Percentiles rank a stretch among this genome's conserved stretches.
These are phyloP conservation scores for Quercus tomentella DNA, from an alignment of 331 rosid species.

Conservation along the genomic window DNA sequence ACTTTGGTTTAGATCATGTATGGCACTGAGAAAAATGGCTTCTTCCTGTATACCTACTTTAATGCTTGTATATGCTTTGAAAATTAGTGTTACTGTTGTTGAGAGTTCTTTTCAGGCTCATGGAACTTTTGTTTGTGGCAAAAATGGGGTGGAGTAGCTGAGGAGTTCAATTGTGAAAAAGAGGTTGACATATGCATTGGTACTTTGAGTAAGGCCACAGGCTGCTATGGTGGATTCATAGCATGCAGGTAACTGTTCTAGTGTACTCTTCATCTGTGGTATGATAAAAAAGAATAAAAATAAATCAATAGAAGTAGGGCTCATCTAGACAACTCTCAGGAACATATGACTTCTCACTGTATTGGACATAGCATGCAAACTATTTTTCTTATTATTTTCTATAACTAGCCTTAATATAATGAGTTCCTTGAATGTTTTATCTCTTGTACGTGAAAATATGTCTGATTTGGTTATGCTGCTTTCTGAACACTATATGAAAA, in stretches of 20 bases:
- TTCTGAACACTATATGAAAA: constrained; percentile 31
- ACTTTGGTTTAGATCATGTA: background rate
- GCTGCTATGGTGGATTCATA: constrained; percentile 95
- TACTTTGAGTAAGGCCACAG: constrained; percentile 90
- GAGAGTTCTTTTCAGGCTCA: constrained; percentile 55
- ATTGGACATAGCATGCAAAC: background rate
- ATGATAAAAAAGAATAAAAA: background rate
- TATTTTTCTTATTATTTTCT: background rate
- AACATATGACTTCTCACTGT: background rate
- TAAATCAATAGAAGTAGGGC: background rate
- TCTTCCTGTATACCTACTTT: background rate
- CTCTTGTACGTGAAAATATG: background rate
- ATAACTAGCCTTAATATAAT: background rate
- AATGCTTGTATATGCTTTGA: constrained; percentile 3
- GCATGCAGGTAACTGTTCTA: constrained; percentile 74
- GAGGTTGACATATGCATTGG: constrained; percentile 88
- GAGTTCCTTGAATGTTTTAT: constrained; percentile 3
- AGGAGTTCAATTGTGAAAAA: constrained; percentile 73
- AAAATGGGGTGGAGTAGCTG: constrained; percentile 98
- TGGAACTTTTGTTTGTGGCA: constrained; percentile 89
- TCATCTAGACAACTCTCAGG: background rate
- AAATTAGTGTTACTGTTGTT: constrained; percentile 4
- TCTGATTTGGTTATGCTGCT: constrained; percentile 15
- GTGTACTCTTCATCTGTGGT: background rate
- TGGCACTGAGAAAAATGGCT: background rate